phyloP scores from a whole-genome alignment of 306 rosid genomes.

The Glycine latifolia region DNA sequence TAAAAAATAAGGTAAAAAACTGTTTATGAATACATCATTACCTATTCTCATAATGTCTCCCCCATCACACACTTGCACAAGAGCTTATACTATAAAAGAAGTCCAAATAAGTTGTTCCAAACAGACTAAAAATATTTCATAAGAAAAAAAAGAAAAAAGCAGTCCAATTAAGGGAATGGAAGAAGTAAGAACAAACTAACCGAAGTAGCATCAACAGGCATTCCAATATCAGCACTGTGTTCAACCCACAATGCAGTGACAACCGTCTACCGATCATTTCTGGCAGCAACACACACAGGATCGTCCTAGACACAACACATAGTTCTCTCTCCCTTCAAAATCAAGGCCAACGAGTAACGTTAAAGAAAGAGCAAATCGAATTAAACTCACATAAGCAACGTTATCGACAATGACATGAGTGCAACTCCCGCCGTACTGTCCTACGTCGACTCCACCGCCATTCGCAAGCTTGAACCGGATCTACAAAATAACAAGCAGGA shows the following conservation, averaged over 20 bases:
- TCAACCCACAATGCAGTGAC: constrained; percentile 90
- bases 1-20: too few species aligned
- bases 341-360: background rate
- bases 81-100: too few species aligned
- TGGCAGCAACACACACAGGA: constrained; percentile 78
- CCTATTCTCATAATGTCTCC: too few species aligned
- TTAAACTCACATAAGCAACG: too few species aligned
- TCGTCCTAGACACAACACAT: constrained; percentile 62
- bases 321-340: background rate
- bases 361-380: background rate
- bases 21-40: too few species aligned
- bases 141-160: too few species aligned
- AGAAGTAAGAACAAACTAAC: constrained; percentile 55
- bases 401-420: too few species aligned
- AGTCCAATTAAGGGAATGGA: background rate
- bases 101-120: too few species aligned
- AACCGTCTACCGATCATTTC: constrained; percentile 71
- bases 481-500: constrained; percentile 47
- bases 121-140: too few species aligned
- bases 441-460: constrained; percentile 81
- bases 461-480: constrained; percentile 73
- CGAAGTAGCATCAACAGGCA: constrained; percentile 63
- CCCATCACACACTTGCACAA: too few species aligned
- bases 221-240: constrained; percentile 77
- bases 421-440: too few species aligned